Evolutionary conservation across 1,139 yeast genomes (phyloP), one percentile per base, ranked within the genome.

Genomic region (Pichia sp.): DNA sequence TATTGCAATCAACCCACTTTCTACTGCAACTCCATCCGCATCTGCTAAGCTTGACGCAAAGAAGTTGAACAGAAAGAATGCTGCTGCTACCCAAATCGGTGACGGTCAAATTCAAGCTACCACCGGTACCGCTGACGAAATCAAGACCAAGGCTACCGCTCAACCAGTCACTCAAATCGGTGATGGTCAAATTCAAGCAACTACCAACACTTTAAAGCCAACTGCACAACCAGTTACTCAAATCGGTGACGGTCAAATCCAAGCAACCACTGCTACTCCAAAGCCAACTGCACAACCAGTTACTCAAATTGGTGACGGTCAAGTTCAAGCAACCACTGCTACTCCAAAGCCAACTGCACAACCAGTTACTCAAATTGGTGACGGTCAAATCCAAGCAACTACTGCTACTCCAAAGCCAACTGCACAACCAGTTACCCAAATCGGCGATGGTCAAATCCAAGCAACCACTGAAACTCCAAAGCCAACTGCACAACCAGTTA

Each of bases 1-100:
- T 66, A 79, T 81, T 51, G 83, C 81, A 48, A 74, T 80, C 46
- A 62, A 64, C 39, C 76, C 83, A 49, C 53, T 72, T 37, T 50
- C 70, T 33, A 55, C 68, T 24, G 45, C 24, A 35, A 41, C 59
- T 27, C 37, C 66, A 33, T 48, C 63, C 16, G 52, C 49, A 33
- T 62, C 32, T 14, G 34, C 64, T 16, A 44, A 62, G 11, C 30
- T 49, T 17, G 46, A 47, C 24, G 46, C 47, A 10, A 50, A 51
- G 46, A 51, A 56, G 38, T 56, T 49, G 28, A 31, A 27, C 15
- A 49, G 46, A 33, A 59, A 60, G 20, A 55, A 47, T 29, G 62
- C 57, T 22, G 52, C 48, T 16, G 27, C 27, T 8, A 50, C 63
- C 6, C 59, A 55, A 43, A 55, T 54, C 18, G 56, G 55, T 32